Conservation (phyloP, 495 filamentous ascomycete species). For the Aspergillus cristatus region DNA sequence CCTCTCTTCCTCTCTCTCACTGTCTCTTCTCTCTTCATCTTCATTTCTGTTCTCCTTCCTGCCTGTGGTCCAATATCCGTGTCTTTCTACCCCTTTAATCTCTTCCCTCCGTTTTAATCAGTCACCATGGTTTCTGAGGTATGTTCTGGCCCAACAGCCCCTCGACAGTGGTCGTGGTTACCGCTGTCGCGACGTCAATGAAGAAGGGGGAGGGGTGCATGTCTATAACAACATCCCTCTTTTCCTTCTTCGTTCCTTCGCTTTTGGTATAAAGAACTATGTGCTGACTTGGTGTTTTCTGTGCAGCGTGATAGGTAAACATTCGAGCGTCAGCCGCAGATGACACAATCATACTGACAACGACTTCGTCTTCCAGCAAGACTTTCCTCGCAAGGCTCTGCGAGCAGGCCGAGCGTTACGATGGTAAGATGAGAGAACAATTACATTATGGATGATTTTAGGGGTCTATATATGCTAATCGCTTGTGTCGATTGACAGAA, state of each 20-base stretch:
- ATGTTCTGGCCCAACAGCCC: conserved; percentile 34
- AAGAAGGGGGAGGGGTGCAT: not conserved
- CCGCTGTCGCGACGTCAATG: conserved; percentile 1
- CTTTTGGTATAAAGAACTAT: not conserved
- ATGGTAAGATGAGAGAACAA: conserved; percentile 71
- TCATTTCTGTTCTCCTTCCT: conserved; percentile 6
- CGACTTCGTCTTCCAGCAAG: conserved; percentile 62
- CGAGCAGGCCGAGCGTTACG: conserved; percentile 99
- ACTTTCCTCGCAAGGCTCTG: conserved; percentile 99
- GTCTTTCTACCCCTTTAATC: conserved; percentile 21
- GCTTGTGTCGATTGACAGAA: conserved; percentile 42
- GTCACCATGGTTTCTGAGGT: conserved; percentile 41
- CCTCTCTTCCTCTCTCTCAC: conserved; percentile 4
- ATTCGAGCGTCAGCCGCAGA: conserved; percentile 12
- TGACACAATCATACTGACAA: conserved; percentile 21
- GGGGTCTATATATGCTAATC: conserved; percentile 15
- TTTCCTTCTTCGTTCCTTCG: conserved; percentile 16
- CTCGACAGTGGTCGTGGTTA: conserved; percentile 9
- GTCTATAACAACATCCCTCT: conserved; percentile 3
- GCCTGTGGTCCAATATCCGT: not conserved
- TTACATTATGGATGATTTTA: conserved; percentile 4
- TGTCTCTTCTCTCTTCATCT: conserved; percentile 3
- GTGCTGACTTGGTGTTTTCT: conserved; percentile 17
- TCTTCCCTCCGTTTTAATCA: conserved; percentile 7
- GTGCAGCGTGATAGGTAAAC: conserved; percentile 78